Evolutionary conservation across 371 early-diverging fungal species (phyloP), one percentile per base, ranked within the genome.

Genomic region (Mucor sp.): DNA sequence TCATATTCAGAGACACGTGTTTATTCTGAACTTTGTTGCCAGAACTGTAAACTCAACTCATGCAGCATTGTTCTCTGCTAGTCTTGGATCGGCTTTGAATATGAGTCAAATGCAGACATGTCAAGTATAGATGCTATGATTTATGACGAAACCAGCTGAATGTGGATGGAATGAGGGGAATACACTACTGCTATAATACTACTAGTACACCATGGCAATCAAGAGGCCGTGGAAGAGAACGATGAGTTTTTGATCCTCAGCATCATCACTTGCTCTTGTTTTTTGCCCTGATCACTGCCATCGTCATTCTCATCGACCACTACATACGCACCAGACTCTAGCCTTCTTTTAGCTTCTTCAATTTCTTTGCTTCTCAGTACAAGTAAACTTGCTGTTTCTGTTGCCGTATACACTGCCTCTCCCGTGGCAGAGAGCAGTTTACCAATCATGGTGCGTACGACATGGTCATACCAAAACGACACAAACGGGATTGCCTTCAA

Each of bases 391-490:
- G 75, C 78, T 12, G 78, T 79, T 32, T 74, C 79, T 30, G 74
- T 67, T 4, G 88, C 88, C 3, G 85, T 75, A 69, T 80, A 74
- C 14, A 87, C 60, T 50, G 87, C 75, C 33, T 81, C 81, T 19
- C 89, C 89, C 3, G 84, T 78, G 0, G 77, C 70, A n/a, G 83
- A 76, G 62, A 89, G 39, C 2, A 87, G 57, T 37, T 76, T 63
- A 1, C 88, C 89, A 39, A 83, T 41, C 60, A 80, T 81, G 19
- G 80, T 77, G 60, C 87, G 76, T 12, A 86, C 75, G 19, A 89
- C 77, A 57, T 80, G 77, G 63, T 89, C 86, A 68, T 89, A 87
- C 89, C 89, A 89, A 74, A 77, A 83, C 6, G 79, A 80, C 19
- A 87, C 57, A 27, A 85, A 65, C 14, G 89, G 89, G 58, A 87